phyloP scores from a whole-genome alignment of 2,329 filamentous ascomycete genomes.

The Neonectria hederae region DNA sequence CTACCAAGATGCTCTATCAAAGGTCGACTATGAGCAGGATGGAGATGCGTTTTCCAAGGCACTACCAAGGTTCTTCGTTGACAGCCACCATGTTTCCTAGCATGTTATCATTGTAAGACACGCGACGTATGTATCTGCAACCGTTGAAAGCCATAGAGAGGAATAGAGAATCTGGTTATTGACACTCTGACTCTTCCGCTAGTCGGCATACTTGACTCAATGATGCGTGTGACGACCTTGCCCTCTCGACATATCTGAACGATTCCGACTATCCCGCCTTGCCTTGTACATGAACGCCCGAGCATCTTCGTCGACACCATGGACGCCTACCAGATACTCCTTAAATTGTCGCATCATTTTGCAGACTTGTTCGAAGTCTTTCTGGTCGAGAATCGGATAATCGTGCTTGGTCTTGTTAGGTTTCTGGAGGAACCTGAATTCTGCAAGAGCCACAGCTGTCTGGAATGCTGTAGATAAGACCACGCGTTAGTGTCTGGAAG shows the following conservation, averaged over 20 bases:
- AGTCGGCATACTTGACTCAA: background rate
- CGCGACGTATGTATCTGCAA: background rate
- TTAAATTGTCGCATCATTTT: constrained; percentile 6
- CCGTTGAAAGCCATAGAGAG: background rate
- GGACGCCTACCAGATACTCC: background rate
- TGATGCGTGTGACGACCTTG: too few relatives aligned
- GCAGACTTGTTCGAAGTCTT: constrained; percentile 6
- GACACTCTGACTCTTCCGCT: background rate
- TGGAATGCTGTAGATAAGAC: constrained; percentile 9
- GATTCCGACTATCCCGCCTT: background rate
- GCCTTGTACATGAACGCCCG: background rate
- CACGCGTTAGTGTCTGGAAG: background rate
- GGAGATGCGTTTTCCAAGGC: constrained; percentile 1
- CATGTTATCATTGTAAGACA: background rate
- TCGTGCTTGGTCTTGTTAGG: background rate
- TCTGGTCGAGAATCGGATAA: background rate
- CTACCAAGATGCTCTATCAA: background rate
- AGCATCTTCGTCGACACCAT: background rate
- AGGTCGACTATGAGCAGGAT: background rate
- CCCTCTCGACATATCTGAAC: background rate
- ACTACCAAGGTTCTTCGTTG: background rate
- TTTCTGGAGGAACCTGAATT: constrained; percentile 9
- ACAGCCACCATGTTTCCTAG: background rate
- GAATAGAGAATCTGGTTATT: background rate
- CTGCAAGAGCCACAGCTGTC: constrained; percentile 17